Base-by-base conservation (phyloP, 2,329 filamentous ascomycete species). In the Diplodia scrobiculata region DNA sequence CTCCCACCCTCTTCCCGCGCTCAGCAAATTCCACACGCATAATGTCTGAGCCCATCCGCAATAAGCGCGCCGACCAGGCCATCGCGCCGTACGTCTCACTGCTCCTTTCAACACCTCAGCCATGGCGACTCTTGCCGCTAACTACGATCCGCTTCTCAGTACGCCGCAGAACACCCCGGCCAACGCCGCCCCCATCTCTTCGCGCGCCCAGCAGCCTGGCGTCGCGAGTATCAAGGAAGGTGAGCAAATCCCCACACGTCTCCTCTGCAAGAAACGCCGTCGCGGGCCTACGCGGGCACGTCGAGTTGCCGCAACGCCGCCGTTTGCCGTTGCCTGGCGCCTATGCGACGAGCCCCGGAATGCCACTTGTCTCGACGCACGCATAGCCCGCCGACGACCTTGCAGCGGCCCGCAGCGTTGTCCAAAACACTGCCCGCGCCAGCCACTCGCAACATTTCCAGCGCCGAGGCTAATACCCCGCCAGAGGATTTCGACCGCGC, bases 151-250 rank as follows among this genome's bases (percentile, higher is more conserved):
- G 68, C 68, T 67, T 53, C 70, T 77, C 80, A 98, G 95, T 75
- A 99, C 95, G 76, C 95, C 95, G 76, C 95, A 99, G 83, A 99
- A 99, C 84, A 99, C 95, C 66, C 95, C 95, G 72, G 90, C 92
- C 72, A 92, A 88, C 82, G 93, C 94, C 83, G 95, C 96, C 72
- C 95, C 95, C 71, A 98, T 99, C 81, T 96, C 93, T 64, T 98
- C 94, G 69, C 94, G 95, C 81, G 95, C 96, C 73, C 92, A 97
- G 82, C 92, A 97, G 82, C 95, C 95, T 69, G 91, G 90, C 71
- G 89, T 99, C 70, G 84, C 91, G 71, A 97, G 92, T 80, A 98
- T 99, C 83, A 95, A 94, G 80, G 95, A 99, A 88, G 95, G 95
- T 98, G 82, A 79, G 86, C 83, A 48, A 53, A 5, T 27, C 54